These are phyloP conservation scores for Cyphellophora attinorum DNA, from an alignment of 2,329 filamentous ascomycete species.

Conservation along the genomic window DNA sequence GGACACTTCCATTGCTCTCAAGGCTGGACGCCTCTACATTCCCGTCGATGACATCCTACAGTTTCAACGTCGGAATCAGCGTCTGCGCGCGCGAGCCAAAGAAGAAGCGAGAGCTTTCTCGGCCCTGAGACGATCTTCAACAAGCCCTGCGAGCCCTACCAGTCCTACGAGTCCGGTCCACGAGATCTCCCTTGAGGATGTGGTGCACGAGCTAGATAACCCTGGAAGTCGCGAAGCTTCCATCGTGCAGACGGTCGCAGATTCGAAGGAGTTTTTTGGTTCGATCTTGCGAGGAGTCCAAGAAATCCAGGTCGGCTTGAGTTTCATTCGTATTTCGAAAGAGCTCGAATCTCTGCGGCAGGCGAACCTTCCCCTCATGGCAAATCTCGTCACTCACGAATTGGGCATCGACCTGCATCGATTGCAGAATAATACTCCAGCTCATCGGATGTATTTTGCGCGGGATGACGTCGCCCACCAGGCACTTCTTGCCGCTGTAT, in stretches of 20 bases:
- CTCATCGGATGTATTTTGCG: constrained; percentile 97
- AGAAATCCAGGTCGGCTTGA: constrained; percentile 90
- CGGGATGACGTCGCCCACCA: constrained; percentile 89
- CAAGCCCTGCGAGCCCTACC: constrained; percentile 9
- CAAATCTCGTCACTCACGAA: constrained; percentile 93
- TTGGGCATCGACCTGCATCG: constrained; percentile 87
- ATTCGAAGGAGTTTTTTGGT: constrained; percentile 84
- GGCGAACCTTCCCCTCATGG: constrained; percentile 59
- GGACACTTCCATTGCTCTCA: constrained; percentile 82
- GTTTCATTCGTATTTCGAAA: constrained; percentile 80
- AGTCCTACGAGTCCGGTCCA: constrained; percentile 23
- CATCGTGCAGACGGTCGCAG: constrained; percentile 73
- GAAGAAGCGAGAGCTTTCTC: constrained; percentile 20
- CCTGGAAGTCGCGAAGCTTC: constrained; percentile 58
- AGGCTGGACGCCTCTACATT: constrained; percentile 80
- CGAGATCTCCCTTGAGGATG: constrained; percentile 59
- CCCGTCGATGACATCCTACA: constrained; percentile 76
- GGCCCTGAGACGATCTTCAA: background rate
- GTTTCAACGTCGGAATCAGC: constrained; percentile 47
- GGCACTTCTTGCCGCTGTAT: constrained; percentile 81
- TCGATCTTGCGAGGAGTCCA: constrained; percentile 88
- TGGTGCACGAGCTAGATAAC: constrained; percentile 64
- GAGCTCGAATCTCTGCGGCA: constrained; percentile 60
- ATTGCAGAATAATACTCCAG: constrained; percentile 82
- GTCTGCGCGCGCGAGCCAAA: constrained; percentile 28